A percentile compares a stretch with the other conserved stretches of the same genome.
phyloP scores from a whole-genome alignment of 2,329 filamentous ascomycete species.

The Cordyceps farinosa region DNA sequence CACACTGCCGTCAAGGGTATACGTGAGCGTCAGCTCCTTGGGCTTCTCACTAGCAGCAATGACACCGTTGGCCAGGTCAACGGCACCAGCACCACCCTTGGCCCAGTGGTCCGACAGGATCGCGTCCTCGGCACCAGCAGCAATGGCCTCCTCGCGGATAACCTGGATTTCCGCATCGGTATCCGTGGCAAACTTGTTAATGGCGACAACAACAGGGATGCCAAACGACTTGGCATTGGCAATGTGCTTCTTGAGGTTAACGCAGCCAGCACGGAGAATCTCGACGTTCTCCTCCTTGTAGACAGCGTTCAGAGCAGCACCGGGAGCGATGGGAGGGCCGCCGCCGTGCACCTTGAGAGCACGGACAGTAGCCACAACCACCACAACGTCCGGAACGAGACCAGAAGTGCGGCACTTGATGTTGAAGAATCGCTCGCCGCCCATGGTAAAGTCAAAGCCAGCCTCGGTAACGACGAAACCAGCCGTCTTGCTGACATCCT shows the following conservation, averaged over 20 bases:
- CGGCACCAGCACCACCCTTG: conserved; percentile 83
- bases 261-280: conserved; percentile 80
- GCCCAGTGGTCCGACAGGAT: conserved; percentile 96
- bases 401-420: conserved; percentile 98
- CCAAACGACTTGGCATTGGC: conserved; percentile 84
- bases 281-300: conserved; percentile 95
- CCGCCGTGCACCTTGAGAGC: conserved; percentile 97
- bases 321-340: conserved; percentile 87
- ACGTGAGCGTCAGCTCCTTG: conserved; percentile 85
- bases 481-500: conserved; percentile 75
- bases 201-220: conserved; percentile 90
- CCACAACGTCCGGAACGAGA: conserved; percentile 86
- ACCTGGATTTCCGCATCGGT: conserved; percentile 88
- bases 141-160: conserved; percentile 84
- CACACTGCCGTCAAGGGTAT: conserved; percentile 72
- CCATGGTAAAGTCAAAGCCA: conserved; percentile 99
- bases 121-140: conserved; percentile 89
- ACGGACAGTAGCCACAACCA: conserved; percentile 92
- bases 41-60: conserved; percentile 78
- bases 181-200: conserved; percentile 95
- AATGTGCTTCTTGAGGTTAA: conserved; percentile 96
- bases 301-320: conserved; percentile 77
- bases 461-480: conserved; percentile 96
- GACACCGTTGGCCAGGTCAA: conserved; percentile 84
- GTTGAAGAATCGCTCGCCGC: conserved; percentile 99